Evolutionary conservation across 2,329 filamentous ascomycete species (phyloP), one percentile per base, ranked within the genome.

Genomic region (Nannizziopsis barbatae): DNA sequence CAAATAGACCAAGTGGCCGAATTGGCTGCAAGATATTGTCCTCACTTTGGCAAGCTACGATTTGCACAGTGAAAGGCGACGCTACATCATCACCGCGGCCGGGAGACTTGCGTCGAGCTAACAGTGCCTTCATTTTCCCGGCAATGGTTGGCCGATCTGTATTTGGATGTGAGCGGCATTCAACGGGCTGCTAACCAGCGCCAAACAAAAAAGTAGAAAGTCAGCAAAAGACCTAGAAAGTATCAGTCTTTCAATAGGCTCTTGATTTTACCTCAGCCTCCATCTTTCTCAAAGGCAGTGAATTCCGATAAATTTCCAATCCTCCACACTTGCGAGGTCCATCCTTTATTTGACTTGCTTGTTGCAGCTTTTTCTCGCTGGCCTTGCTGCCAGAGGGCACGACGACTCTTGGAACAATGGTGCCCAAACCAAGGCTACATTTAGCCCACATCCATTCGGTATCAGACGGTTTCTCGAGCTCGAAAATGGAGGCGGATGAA

Each of bases 401-500:
- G 39, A 18, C 17, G 38, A 36, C 18, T 11, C 31, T 22, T 12
- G 45, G 45, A 35, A 42, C 45, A 10, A 35, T 38, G 45, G 22
- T 42, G 27, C 30, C 37, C 17, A 47, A 15, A 8, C 39, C 31
- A 7, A 47, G 45, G 22, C 14, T 38, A 17, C 32, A 45, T 20
- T 38, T 45, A 32, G 43, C 32, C 17, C 33, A 27, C 43, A 45
- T 45, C 43, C 43, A 38, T 31, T 31, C n/a, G 35, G 22, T 33
- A 14, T 32, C 15, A 20, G 44, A 46, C 32, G 44, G 35, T 22
- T 35, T 46, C 30, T 40, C 30, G 37, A 18, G 30, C 17, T 47
- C 38, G 44, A 54, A 52, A 40, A 50, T 48, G 17, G 46, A 51
- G 40, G 45, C 47, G 27, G 48, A 43, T 10, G 50, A 49, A 14